Percentiles rank a stretch among this genome's conserved stretches.
Conservation (phyloP, 768 basidiomycete genomes). For the Pulveroboletus sp. region DNA sequence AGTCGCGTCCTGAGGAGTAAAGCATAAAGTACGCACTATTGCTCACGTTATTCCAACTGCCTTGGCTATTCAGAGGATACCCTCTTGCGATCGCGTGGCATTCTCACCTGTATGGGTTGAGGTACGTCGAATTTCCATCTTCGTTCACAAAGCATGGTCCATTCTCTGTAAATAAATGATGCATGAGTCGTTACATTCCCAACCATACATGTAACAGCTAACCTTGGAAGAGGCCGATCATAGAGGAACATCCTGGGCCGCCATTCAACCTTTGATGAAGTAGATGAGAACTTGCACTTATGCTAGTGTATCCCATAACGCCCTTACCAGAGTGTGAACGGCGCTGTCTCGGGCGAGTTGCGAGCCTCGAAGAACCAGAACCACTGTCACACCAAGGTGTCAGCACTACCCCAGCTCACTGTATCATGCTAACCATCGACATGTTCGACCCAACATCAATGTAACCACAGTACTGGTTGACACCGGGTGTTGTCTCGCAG, state of each 20-base stretch:
- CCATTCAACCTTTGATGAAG: slow-evolving; percentile 45
- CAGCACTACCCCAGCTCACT: neutral
- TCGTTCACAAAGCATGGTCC: slow-evolving; percentile 61
- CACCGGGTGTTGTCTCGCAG: slow-evolving; percentile 61
- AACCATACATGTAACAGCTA: neutral
- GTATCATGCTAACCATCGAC: slow-evolving; percentile 44
- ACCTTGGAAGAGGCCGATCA: slow-evolving; percentile 67
- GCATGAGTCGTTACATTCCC: neutral
- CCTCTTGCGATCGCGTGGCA: neutral
- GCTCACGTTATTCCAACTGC: slow-evolving; percentile 63
- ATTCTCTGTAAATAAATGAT: slow-evolving; percentile 39
- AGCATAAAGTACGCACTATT: slow-evolving; percentile 43
- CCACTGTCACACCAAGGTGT: slow-evolving; percentile 39
- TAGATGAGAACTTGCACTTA: neutral
- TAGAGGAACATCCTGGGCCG: slow-evolving; percentile 58
- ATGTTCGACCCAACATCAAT: slow-evolving; percentile 52
- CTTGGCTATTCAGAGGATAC: neutral
- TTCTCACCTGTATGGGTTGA: slow-evolving; percentile 57
- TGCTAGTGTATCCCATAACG: neutral
- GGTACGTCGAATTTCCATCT: slow-evolving; percentile 45
- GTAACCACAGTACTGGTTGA: slow-evolving; percentile 59
- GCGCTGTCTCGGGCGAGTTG: slow-evolving; percentile 49
- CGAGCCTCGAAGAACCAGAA: slow-evolving; percentile 74
- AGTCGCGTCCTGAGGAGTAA: neutral
- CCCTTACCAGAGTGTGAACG: slow-evolving; percentile 58